Conservation (phyloP, 805 yeast species). For the Saccharomycopsis sp. region DNA sequence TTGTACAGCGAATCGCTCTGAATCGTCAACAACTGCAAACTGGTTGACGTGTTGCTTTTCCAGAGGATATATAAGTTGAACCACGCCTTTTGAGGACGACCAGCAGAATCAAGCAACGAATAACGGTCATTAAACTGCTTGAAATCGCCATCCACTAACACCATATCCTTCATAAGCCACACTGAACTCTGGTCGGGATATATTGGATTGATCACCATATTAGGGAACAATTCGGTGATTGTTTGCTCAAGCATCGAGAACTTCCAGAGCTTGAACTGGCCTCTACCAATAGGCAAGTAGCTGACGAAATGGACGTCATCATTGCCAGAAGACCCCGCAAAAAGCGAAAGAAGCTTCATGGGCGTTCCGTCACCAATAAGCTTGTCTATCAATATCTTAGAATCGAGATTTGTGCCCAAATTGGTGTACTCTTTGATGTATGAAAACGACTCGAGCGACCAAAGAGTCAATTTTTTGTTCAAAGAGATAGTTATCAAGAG, state of each 20-base stretch:
- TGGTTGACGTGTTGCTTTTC: constrained; percentile 57
- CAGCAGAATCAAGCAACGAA: too few relatives aligned
- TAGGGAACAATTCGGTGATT: constrained; percentile 16
- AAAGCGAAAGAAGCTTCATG: constrained; percentile 26
- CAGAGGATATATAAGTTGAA: constrained; percentile 42
- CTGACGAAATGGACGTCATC: constrained; percentile 26
- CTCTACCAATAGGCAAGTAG: constrained; percentile 39
- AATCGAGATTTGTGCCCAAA: constrained; percentile 16
- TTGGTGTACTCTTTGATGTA: constrained; percentile 25
- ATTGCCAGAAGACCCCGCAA: constrained; percentile 7
- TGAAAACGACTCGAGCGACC: constrained; percentile 42
- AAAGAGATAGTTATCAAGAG: constrained; percentile 46
- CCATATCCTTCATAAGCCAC: constrained; percentile 46
- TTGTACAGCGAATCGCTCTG: constrained; percentile 24
- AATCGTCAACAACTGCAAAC: constrained; percentile 33
- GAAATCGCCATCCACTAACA: constrained; percentile 23
- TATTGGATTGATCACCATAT: constrained; percentile 18
- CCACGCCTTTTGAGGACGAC: constrained; percentile 8
- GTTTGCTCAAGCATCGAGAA: constrained; percentile 23
- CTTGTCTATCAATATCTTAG: constrained; percentile 22
- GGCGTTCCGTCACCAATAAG: constrained; percentile 29
- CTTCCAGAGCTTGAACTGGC: constrained; percentile 37
- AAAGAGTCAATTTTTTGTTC: constrained; percentile 47
- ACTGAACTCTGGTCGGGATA: constrained; percentile 33
- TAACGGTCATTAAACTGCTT: neutral